These are phyloP conservation scores for Ramalina peruviana DNA, from an alignment of 495 filamentous ascomycete genomes.

Conservation along the genomic window DNA sequence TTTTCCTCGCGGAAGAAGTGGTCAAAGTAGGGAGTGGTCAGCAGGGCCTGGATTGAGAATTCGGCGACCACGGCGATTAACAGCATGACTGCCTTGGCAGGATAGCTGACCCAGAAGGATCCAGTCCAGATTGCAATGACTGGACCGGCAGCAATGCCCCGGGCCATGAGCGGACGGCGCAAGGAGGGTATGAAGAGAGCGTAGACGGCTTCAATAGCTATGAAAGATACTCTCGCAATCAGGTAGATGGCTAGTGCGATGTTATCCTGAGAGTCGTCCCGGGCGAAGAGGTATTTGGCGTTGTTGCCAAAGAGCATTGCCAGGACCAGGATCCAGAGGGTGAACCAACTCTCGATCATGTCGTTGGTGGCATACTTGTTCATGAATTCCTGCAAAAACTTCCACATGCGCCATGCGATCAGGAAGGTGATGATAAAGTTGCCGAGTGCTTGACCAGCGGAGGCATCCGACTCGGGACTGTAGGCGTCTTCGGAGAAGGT, in stretches of 20 bases:
- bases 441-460: background rate
- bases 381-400: slow-evolving; percentile 33
- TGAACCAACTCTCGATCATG: slow-evolving; percentile 29
- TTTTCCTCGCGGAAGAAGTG: slow-evolving; percentile 24
- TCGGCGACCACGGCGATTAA: slow-evolving; percentile 23
- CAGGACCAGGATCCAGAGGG: slow-evolving; percentile 34
- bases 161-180: slow-evolving; percentile 26
- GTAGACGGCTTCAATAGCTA: slow-evolving; percentile 3
- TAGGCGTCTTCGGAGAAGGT: slow-evolving; percentile 31
- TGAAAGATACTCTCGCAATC: background rate
- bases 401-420: slow-evolving; percentile 36
- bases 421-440: slow-evolving; percentile 22
- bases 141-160: slow-evolving; percentile 22
- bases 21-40: slow-evolving; percentile 19
- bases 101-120: slow-evolving; percentile 18
- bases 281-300: slow-evolving; percentile 28
- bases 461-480: slow-evolving; percentile 18
- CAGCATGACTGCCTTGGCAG: background rate
- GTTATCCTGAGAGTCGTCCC: slow-evolving; percentile 20
- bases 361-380: slow-evolving; percentile 38
- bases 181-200: slow-evolving; percentile 17
- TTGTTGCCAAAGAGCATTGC: slow-evolving; percentile 36
- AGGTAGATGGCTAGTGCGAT: slow-evolving; percentile 9
- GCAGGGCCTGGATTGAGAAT: background rate
- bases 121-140: slow-evolving; percentile 27